A percentile compares a stretch with the other conserved stretches of the same genome.
Evolutionary conservation across 2,329 filamentous ascomycete genomes (phyloP).

Genomic region (Annulohypoxylon truncatum): DNA sequence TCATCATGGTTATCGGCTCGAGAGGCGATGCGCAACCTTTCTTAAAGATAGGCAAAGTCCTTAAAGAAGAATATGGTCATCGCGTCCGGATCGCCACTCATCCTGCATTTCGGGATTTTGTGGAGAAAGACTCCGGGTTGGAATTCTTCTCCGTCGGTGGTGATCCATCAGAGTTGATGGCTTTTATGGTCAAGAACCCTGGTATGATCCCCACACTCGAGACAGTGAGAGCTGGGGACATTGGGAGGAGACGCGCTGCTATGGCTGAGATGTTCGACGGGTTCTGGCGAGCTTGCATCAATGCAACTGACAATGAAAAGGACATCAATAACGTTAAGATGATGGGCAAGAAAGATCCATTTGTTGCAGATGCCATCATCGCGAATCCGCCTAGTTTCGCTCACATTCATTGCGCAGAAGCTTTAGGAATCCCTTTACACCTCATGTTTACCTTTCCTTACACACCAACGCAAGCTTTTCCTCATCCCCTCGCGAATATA

Average conservation of each 20-base stretch:
- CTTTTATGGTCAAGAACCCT: conserved; percentile 88
- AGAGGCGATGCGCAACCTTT: conserved; percentile 86
- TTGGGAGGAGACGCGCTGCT: conserved; percentile 71
- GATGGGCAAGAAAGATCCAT: conserved; percentile 71
- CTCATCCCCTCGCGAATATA: conserved; percentile 81
- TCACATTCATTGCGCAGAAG: conserved; percentile 83
- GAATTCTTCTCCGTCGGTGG: conserved; percentile 87
- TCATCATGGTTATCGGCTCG: conserved; percentile 85
- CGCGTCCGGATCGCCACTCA: conserved; percentile 83
- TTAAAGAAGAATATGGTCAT: conserved; percentile 78
- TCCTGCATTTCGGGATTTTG: conserved; percentile 79
- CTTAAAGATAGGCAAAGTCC: conserved; percentile 76
- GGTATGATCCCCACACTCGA: conserved; percentile 80
- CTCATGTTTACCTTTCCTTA: conserved; percentile 93
- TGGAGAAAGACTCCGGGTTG: conserved; percentile 76
- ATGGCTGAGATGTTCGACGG: conserved; percentile 88
- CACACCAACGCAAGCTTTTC: conserved; percentile 78
- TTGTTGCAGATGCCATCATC: conserved; percentile 83
- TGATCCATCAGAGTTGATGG: conserved; percentile 84
- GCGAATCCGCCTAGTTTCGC: conserved; percentile 84
- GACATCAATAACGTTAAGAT: conserved; percentile 71
- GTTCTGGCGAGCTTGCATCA: conserved; percentile 83
- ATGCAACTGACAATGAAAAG: conserved; percentile 75
- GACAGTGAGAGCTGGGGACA: conserved; percentile 78
- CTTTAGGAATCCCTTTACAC: conserved; percentile 80